Evolutionary conservation across 306 rosid genomes (phyloP), one percentile per base, ranked within the genome.

Genomic region (Cyclanthera cordifolia): DNA sequence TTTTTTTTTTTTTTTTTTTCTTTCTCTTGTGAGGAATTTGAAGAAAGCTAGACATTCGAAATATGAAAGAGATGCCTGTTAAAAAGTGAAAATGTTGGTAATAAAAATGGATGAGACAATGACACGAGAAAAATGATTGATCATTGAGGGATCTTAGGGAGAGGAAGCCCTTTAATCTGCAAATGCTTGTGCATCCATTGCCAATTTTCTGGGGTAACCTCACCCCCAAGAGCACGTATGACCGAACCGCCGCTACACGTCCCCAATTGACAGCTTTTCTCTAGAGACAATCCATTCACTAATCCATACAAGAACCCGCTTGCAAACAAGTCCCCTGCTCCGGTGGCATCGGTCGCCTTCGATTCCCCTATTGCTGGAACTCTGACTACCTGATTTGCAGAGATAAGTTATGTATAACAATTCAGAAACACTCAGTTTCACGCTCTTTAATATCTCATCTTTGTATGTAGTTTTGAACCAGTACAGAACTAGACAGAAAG

Each of bases 281-380:
- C 96, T 13, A 94, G 80, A 11, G 94, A 71, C 60, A 90, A 74
- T 49, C 97, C 99, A 74, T 83, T 90, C 25, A 88, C 74, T 78
- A 94, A 76, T 47, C 97, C 99, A 15, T 88, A 94, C 82, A 94
- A 68, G 76, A 94, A 94, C 20, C 99, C 99, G 75, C 99, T 81
- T 0, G 97, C 99, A 76, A 94, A 94, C 64, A 88, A 86, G 81
- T 94, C 99, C 7, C 99, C 99, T 45, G 99, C 99, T 81, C 99
- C 97, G 0, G 99, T 94, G 69, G 96, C 91, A 78, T 94, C 99
- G 1, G 73, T 75, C 17, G 95, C 96, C 49, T 79, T 87, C 13
- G 86, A 20, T 81, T 79, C 87, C 71, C 96, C 94, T 58, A 86
- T 82, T 58, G 99, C 96, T 4, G 90, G 87, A 53, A 86, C 95